These are phyloP conservation scores for Paracorniculantispora psalliotae DNA, from an alignment of 2,329 filamentous ascomycete species.

Conservation along the genomic window DNA sequence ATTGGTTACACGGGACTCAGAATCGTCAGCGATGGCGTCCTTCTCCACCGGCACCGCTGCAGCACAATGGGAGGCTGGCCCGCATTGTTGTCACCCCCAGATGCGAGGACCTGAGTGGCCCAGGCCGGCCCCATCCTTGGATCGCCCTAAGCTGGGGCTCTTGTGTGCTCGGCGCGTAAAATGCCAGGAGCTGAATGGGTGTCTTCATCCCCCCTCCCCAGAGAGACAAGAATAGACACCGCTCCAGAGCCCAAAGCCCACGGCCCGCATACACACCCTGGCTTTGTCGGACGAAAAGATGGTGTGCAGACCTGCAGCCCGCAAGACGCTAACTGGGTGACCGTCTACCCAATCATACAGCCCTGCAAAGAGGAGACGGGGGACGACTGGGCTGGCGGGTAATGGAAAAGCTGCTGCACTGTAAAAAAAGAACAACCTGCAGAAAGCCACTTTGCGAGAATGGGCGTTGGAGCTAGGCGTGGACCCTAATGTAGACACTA, in stretches of 20 bases:
- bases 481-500: background rate
- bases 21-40: slow-evolving; percentile 4
- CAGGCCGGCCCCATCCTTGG: background rate
- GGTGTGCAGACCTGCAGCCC: background rate
- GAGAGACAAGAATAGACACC: slow-evolving; percentile 6
- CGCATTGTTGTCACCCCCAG: background rate
- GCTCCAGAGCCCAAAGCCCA: too few species aligned
- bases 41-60: background rate
- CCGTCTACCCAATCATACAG: slow-evolving; percentile 1
- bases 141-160: background rate
- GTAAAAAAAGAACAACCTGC: background rate
- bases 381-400: background rate
- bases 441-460: background rate
- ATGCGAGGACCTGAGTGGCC: background rate
- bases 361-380: background rate
- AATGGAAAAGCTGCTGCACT: background rate
- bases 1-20: slow-evolving; percentile 3
- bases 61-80: background rate
- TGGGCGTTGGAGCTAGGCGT: background rate
- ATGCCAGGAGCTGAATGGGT: background rate
- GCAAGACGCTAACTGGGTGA: background rate
- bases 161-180: background rate
- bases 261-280: background rate
- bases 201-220: background rate
- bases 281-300: background rate